Base-by-base conservation (phyloP, 2,329 filamentous ascomycete species). In the Venturia asperata region DNA sequence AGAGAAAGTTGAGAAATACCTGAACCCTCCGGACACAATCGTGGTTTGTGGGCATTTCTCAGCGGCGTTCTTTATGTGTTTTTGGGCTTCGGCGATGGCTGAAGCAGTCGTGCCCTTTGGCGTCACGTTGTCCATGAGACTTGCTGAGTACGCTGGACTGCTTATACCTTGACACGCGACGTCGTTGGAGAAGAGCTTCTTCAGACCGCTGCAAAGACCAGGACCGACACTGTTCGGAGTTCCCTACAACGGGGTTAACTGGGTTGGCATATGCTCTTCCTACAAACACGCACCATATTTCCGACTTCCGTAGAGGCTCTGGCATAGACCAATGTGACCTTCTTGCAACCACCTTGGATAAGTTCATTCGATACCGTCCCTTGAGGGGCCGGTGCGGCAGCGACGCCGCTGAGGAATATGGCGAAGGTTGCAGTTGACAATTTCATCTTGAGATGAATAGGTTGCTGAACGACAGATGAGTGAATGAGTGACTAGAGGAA, bases 301-400 rank as follows among this genome's bases (percentile, higher is more conserved):
- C 77, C 77, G 0, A 70, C 65, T 64, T 79, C 77, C 10, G 73
- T 75, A 3, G 74, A 77, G 1, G 75, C 77, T 30, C 77, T 75
- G 1, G 77, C 77, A 58, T 73, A 78, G 62, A 79, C 74, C 45
- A 79, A 75, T 39, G 76, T 76, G 2, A 76, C 71, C 27, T 71
- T 68, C 21, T 74, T 72, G 66, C 77, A 79, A 6, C 70, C 68
- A 1, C 76, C 74, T 0, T 70, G 66, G 30, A 73, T 67, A 56
- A 79, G 72, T 17, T 79, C 77, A 60, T 78, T 76, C 21, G 71
- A 70, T 37, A 68, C 73, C 24, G 24, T 62, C 5, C 37, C 63
- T 64, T 64, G 63, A 30, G 52, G 52, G 3, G 27, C 6, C 19
- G 62, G 62, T 24, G n/a, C n/a, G 42, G 62, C 62, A 15, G 43